A percentile compares a stretch with the other conserved stretches of the same genome.
phyloP scores from a whole-genome alignment of 2,329 filamentous ascomycete species.

The Hypoxylon sp. region DNA sequence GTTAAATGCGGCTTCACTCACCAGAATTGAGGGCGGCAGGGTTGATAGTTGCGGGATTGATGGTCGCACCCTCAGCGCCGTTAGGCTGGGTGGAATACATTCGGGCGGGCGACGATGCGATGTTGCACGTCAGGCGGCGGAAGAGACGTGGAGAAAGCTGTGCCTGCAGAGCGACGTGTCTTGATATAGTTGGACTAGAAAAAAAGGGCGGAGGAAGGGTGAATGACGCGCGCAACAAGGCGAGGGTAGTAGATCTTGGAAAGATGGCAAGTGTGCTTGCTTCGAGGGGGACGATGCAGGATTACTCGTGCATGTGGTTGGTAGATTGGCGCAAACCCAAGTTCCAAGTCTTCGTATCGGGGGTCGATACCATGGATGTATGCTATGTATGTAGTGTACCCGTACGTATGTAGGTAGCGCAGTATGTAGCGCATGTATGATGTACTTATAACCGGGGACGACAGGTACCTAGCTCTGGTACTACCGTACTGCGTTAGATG shows the following conservation, averaged over 20 bases:
- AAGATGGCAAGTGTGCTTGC: constrained; percentile 48
- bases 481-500: constrained; percentile 32
- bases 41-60: constrained; percentile 90
- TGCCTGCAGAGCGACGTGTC: constrained; percentile 72
- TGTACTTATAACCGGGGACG: constrained; percentile 41
- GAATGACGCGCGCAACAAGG: constrained; percentile 57
- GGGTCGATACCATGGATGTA: constrained; percentile 39
- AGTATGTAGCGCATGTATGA: constrained; percentile 42
- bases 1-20: constrained; percentile 63
- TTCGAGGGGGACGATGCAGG: constrained; percentile 56
- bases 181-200: constrained; percentile 71
- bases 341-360: constrained; percentile 49
- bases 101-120: constrained; percentile 62
- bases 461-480: constrained; percentile 40
- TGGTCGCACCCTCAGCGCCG: constrained; percentile 87
- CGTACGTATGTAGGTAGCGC: constrained; percentile 32
- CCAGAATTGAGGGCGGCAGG: constrained; percentile 70
- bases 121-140: constrained; percentile 55
- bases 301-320: constrained; percentile 66
- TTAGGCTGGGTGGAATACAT: constrained; percentile 77
- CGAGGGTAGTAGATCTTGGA: constrained; percentile 54
- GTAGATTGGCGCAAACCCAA: constrained; percentile 60
- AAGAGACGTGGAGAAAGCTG: constrained; percentile 57
- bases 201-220: constrained; percentile 51
- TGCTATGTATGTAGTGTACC: constrained; percentile 42